These are phyloP conservation scores for Cercospora sp. DNA, from an alignment of 2,329 filamentous ascomycete genomes.

Conservation along the genomic window DNA sequence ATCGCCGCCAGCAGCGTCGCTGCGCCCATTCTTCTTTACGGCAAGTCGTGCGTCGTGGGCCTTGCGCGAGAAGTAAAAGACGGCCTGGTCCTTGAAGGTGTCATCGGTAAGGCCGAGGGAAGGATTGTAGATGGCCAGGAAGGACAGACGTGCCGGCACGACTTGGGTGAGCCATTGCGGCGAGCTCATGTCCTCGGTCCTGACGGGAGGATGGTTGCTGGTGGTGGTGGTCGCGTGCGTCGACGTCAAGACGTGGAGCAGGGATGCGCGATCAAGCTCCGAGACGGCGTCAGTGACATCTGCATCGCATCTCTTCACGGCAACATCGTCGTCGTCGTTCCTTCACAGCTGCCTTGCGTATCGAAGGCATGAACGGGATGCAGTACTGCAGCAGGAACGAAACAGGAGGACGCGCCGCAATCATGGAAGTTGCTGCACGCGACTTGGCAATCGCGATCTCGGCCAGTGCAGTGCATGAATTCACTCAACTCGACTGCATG, in stretches of 20 bases:
- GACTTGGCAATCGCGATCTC: not conserved
- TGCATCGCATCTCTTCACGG: not conserved
- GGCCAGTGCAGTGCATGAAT: not conserved
- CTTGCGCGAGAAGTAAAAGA: constrained; percentile 76
- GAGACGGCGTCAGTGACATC: not conserved
- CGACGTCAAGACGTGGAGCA: not conserved
- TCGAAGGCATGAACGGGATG: not conserved
- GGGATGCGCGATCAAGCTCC: not conserved
- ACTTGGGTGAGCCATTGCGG: constrained; percentile 30
- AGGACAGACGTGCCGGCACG: constrained; percentile 78
- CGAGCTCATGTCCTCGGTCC: constrained; percentile 28
- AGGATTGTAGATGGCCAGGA: constrained; percentile 94
- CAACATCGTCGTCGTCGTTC: not conserved
- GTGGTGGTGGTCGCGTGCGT: not conserved
- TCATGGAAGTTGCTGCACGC: not conserved
- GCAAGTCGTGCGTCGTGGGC: constrained; percentile 34
- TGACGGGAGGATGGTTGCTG: not conserved
- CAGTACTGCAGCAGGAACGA: not conserved
- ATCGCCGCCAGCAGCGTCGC: constrained; percentile 33
- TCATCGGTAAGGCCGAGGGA: constrained; percentile 72
- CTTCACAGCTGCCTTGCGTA: not conserved
- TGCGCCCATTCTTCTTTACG: constrained; percentile 32
- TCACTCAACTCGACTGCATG: not conserved
- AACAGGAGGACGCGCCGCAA: not conserved
- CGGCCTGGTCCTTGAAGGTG: constrained; percentile 76